A percentile compares a stretch with the other conserved stretches of the same genome.
phyloP scores from a whole-genome alignment of 2,329 filamentous ascomycete genomes.

The Mycosphaerella sp. region DNA sequence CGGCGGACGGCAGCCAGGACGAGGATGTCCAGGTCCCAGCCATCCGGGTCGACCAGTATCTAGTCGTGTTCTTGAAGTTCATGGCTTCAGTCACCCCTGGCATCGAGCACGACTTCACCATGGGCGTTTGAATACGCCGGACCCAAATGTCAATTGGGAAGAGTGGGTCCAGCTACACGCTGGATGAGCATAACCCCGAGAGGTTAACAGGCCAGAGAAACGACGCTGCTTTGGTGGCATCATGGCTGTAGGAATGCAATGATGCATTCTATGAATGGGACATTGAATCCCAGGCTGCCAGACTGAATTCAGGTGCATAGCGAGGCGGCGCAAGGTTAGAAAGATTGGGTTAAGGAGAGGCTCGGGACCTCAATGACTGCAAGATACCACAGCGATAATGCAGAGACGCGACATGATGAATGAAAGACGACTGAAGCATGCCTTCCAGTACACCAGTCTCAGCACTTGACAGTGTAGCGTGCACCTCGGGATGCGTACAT shows the following conservation, averaged over 20 bases:
- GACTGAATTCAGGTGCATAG: conserved; percentile 10
- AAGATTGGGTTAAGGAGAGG: not conserved
- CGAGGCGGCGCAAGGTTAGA: conserved; percentile 9
- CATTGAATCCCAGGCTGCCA: not conserved
- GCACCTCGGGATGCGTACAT: not conserved
- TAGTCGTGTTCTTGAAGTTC: conserved; percentile 82
- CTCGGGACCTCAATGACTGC: not conserved
- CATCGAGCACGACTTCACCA: conserved; percentile 97
- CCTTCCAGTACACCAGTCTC: not conserved
- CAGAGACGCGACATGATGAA: conserved; percentile 11
- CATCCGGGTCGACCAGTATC: conserved; percentile 81
- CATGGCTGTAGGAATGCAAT: conserved; percentile 30
- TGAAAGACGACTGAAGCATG: not conserved
- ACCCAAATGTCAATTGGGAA: conserved; percentile 5
- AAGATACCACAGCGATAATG: conserved; percentile 7
- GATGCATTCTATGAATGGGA: not conserved
- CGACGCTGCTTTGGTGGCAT: conserved; percentile 27
- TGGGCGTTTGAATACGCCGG: conserved; percentile 63
- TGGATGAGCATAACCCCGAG: conserved; percentile 28
- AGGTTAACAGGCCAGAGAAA: conserved; percentile 30
- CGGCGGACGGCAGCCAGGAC: conserved; percentile 48
- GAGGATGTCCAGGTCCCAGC: conserved; percentile 75
- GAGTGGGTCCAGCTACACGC: conserved; percentile 26
- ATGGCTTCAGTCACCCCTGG: conserved; percentile 74
- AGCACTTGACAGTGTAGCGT: not conserved